Percentiles rank a stretch among this genome's conserved stretches.
Evolutionary conservation across 2,329 filamentous ascomycete species (phyloP).

Genomic region (Alternaria arborescens): DNA sequence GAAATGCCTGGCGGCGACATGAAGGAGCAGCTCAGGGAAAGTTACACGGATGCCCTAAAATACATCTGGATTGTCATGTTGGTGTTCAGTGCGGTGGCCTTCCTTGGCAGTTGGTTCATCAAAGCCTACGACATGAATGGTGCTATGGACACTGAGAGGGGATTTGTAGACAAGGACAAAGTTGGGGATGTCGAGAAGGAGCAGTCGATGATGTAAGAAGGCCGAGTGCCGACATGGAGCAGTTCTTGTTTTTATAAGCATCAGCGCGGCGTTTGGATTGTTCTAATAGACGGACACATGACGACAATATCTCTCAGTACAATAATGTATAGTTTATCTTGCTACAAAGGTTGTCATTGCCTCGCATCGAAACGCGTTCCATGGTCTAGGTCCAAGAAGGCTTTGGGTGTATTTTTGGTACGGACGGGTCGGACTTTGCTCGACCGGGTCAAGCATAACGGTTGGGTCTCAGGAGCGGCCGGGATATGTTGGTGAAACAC

Average conservation of each 20-base stretch:
- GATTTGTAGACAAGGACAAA: slow-evolving; percentile 53
- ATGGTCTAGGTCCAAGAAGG: background rate
- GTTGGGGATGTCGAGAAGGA: slow-evolving; percentile 32
- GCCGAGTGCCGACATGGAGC: background rate
- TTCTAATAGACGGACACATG: background rate
- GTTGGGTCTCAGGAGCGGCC: slow-evolving; percentile 23
- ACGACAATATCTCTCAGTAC: background rate
- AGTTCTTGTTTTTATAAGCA: slow-evolving; percentile 7
- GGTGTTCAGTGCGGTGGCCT: slow-evolving; percentile 60
- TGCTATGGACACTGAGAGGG: slow-evolving; percentile 59
- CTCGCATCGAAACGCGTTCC: background rate
- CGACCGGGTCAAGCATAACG: slow-evolving; percentile 13
- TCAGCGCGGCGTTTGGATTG: slow-evolving; percentile 10
- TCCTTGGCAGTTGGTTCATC: slow-evolving; percentile 63
- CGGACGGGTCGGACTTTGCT: slow-evolving; percentile 7
- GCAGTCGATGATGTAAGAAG: slow-evolving; percentile 5
- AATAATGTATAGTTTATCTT: background rate
- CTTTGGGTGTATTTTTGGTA: slow-evolving; percentile 12
- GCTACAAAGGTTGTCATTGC: background rate
- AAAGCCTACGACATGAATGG: slow-evolving; percentile 58
- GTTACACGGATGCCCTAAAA: slow-evolving; percentile 63
- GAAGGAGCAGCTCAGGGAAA: slow-evolving; percentile 52
- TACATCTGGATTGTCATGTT: slow-evolving; percentile 66
- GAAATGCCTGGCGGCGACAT: slow-evolving; percentile 60
- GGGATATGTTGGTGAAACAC: slow-evolving; percentile 38